A percentile compares a stretch with the other conserved stretches of the same genome.
Evolutionary conservation across 2,329 filamentous ascomycete genomes (phyloP).

Genomic region (Botrytis porri): DNA sequence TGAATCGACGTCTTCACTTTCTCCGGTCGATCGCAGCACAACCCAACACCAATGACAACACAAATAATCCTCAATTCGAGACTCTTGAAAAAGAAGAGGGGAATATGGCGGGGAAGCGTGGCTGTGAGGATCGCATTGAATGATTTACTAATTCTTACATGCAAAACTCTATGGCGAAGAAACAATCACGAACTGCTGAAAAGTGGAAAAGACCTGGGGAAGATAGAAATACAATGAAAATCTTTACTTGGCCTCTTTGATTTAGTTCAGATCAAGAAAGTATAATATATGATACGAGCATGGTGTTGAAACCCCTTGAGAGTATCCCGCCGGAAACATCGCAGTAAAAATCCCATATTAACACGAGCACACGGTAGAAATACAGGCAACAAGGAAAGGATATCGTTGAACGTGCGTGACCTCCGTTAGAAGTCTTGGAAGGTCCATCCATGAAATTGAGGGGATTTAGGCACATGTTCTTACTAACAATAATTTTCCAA

Average conservation of each 20-base stretch:
- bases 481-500: not conserved
- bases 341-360: not conserved
- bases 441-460: slow-evolving; percentile 9
- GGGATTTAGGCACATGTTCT: not conserved
- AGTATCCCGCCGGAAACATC: not conserved
- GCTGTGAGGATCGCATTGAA: not conserved
- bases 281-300: not conserved
- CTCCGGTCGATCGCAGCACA: not conserved
- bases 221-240: not conserved
- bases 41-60: too few species aligned
- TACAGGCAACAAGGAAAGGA: not conserved
- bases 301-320: not conserved
- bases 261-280: not conserved
- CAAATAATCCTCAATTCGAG: not conserved
- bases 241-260: not conserved
- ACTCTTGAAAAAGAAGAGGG: not conserved
- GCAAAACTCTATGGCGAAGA: not conserved
- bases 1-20: not conserved
- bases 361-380: not conserved
- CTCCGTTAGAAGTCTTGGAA: not conserved
- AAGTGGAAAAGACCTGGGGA: not conserved
- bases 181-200: not conserved
- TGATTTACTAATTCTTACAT: not conserved
- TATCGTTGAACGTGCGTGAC: not conserved
- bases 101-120: not conserved